Conservation (phyloP, 441 rosid genomes). For the Arabidopsis lyrata region DNA sequence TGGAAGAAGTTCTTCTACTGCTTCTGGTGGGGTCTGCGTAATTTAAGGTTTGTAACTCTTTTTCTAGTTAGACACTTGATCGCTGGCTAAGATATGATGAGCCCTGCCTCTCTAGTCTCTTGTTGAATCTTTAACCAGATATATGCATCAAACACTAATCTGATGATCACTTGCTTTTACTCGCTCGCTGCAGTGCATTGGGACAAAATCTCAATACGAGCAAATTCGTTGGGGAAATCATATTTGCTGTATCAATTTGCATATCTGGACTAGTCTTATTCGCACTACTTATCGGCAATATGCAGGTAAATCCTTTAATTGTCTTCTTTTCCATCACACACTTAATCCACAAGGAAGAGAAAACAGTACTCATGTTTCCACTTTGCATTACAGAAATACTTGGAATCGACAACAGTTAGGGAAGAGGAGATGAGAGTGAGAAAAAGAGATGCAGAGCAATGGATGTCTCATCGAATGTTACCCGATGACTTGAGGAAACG, state of each 20-base stretch:
- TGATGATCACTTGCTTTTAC: conserved; percentile 1
- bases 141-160: background rate
- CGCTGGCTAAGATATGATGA: background rate
- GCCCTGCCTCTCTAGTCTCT: too few species aligned
- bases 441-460: conserved; percentile 55
- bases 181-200: conserved; percentile 40
- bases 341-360: background rate
- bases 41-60: conserved; percentile 65
- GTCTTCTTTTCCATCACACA: background rate
- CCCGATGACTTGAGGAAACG: conserved; percentile 50
- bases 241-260: conserved; percentile 49
- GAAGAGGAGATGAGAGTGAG: conserved; percentile 55
- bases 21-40: conserved; percentile 95
- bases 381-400: conserved; percentile 45
- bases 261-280: conserved; percentile 51
- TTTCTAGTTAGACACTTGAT: background rate
- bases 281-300: conserved; percentile 55
- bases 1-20: conserved; percentile 68
- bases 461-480: conserved; percentile 58
- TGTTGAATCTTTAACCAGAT: background rate
- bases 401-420: conserved; percentile 50
- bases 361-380: background rate
- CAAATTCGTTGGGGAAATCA: conserved; percentile 49
- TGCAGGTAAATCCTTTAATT: conserved; percentile 46
- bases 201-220: conserved; percentile 53